Evolutionary conservation across 176 grass and related monocot species (phyloP), one percentile per base, ranked within the genome.

Genomic region (Oryza glumipatula): DNA sequence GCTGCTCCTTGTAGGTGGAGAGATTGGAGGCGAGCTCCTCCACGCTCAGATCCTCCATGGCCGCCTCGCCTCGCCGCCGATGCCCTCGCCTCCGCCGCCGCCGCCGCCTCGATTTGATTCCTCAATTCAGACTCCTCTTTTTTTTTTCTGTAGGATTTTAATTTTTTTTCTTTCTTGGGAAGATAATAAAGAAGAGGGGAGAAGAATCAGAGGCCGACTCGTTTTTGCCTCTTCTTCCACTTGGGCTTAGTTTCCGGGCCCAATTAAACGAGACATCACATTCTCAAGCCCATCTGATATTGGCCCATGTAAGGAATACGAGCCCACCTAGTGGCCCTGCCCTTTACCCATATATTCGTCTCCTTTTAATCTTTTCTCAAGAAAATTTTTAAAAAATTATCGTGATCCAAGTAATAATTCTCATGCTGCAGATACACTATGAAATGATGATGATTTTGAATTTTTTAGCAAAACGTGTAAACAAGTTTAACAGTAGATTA

Each of bases 21-120:
- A 99, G 92, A 51, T 96, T 99, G 77, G 94, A 92, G 22, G 91
- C 92, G 78, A 99, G 97, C 76, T 96, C 97, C 47, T 96, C 94
- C 28, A 94, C 91, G 79, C 94, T 96, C 41, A 99, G 86, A 76
- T 99, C 97, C 63, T 99, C 90, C 70, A 84, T 90, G 74, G 21
- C 80, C n/a, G 65, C 79, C 88, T 70, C 64, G 43, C 43, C 43
- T 44, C 79, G 24, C 49, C 72, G 73, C 49, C 72, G 73, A 28
- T 44, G 79, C 72, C 43, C 77, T 33, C 63, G 56, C 26, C 56
- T 35, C 21, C 58, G 13, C 3, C 3, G 17, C 76, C 63, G 56
- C 26, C 56, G 22, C 21, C 58, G 13, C 3, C 3, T 24, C 76
- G 39, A 7, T 60, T 44, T 60, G 76, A 71, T 12, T 23, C 49